Base-by-base conservation (phyloP, 352 stramenopile species). In the Globisporangium nunn region DNA sequence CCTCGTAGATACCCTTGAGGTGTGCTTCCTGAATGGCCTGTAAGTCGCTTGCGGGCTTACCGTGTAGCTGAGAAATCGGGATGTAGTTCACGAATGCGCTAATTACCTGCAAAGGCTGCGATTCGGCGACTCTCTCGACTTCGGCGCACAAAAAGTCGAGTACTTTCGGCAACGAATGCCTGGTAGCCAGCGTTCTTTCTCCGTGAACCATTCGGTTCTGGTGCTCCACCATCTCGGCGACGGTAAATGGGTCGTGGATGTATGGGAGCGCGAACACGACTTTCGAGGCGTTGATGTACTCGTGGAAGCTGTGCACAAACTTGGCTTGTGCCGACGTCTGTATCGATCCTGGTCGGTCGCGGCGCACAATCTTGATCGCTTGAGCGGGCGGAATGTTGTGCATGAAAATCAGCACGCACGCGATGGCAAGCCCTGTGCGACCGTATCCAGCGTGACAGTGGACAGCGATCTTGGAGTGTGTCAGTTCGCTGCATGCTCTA, bases 361-460 rank as follows among this genome's bases (percentile, higher is more conserved):
- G 77, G 7, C 83, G 77, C 15, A 93, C 83, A 33, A 91, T 83
- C 18, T 72, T 67, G 59, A 91, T 89, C 0, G 83, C 83, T 8
- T 80, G 65, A 10, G 85, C 73, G 0, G 81, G 78, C 40, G 75
- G 66, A 29, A 90, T 84, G 56, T 85, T 86, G 59, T 93, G 83
- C 59, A 91, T 75, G 66, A 91, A 94, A 31, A 96, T 80, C 0
- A 96, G 50, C 23, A 74, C 75, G 67, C 88, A 95, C 0, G 87
- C 88, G 35, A 96, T 96, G 6, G 85, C 86, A 6, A 96, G 75
- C 0, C 88, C 87, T 3, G 88, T 96, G 23, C 87, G 77, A 17
- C 81, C 88, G 54, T 94, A 97, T 2, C 87, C 88, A 41, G 88
- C 87, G 58, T 96, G 88, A 44, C 88, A 97, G 58, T 97, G 88